Conservation (phyloP, 495 filamentous ascomycete genomes). For the Penicillium soppii region DNA sequence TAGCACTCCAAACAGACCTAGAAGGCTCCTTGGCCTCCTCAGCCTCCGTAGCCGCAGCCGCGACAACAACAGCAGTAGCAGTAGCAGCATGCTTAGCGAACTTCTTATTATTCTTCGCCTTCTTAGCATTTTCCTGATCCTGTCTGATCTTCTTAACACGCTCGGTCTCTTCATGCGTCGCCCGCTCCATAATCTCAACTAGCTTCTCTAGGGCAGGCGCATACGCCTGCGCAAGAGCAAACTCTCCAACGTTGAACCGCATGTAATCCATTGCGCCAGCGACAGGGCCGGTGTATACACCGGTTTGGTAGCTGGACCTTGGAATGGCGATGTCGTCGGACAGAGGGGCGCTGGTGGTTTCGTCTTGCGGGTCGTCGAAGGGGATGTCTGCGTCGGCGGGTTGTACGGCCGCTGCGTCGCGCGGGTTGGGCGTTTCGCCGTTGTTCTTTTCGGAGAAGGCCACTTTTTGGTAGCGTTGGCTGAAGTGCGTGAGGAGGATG, state of each 20-base stretch:
- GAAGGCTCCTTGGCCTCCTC: slow-evolving; percentile 6
- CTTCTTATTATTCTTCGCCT: slow-evolving; percentile 27
- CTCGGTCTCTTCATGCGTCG: slow-evolving; percentile 17
- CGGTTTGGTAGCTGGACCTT: neutral
- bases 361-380: slow-evolving; percentile 29
- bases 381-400: slow-evolving; percentile 28
- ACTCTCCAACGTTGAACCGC: slow-evolving; percentile 77
- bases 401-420: slow-evolving; percentile 4
- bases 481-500: slow-evolving; percentile 89
- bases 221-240: slow-evolving; percentile 72
- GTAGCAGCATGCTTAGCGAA: slow-evolving; percentile 15
- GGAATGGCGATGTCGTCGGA: slow-evolving; percentile 18
- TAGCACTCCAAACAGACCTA: slow-evolving; percentile 37
- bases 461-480: slow-evolving; percentile 90
- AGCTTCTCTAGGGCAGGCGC: slow-evolving; percentile 70
- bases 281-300: slow-evolving; percentile 45
- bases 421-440: neutral
- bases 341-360: slow-evolving; percentile 4
- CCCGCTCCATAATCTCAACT: slow-evolving; percentile 46
- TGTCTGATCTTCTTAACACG: slow-evolving; percentile 14
- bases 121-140: slow-evolving; percentile 23
- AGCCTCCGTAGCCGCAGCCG: slow-evolving; percentile 5
- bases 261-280: slow-evolving; percentile 89
- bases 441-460: slow-evolving; percentile 19
- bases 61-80: slow-evolving; percentile 3